Evolutionary conservation across 164 flowering plant species (phyloP).

Genomic region (Echeveria elegans): DNA sequence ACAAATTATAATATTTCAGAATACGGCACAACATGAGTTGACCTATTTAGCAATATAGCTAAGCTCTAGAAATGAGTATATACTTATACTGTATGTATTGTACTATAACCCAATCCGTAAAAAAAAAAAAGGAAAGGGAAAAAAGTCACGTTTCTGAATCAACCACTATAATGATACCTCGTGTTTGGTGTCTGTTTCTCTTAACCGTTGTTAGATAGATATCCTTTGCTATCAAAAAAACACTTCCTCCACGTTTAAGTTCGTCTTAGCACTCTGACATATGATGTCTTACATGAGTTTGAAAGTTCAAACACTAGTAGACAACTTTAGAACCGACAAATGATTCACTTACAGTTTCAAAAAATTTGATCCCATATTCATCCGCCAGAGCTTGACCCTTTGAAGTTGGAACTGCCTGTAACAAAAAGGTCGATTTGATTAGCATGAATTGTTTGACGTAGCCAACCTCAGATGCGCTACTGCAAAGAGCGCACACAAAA

Average conservation of each 20-base stretch:
- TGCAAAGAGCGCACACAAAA: neutral
- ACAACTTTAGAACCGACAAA: constrained; percentile 5
- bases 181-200: constrained; percentile 56
- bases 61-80: neutral
- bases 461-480: neutral
- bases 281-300: neutral
- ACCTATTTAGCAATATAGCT: neutral
- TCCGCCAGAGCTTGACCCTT: constrained; percentile 90
- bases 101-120: neutral
- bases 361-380: constrained; percentile 87
- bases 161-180: constrained; percentile 29
- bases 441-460: neutral
- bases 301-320: neutral
- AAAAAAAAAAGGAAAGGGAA: neutral
- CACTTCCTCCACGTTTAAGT: constrained; percentile 77
- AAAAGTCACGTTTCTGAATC: neutral
- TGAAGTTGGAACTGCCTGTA: constrained; percentile 76
- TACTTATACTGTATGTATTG: no score
- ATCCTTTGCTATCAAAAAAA: constrained; percentile 74
- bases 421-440: neutral
- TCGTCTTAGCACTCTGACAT: constrained; percentile 78
- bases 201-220: constrained; percentile 76
- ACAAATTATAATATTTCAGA: neutral
- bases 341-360: constrained; percentile 61
- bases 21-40: neutral